Conservation (phyloP, 192 early-diverging fungal genomes). For the Backusella liffmaniae region DNA sequence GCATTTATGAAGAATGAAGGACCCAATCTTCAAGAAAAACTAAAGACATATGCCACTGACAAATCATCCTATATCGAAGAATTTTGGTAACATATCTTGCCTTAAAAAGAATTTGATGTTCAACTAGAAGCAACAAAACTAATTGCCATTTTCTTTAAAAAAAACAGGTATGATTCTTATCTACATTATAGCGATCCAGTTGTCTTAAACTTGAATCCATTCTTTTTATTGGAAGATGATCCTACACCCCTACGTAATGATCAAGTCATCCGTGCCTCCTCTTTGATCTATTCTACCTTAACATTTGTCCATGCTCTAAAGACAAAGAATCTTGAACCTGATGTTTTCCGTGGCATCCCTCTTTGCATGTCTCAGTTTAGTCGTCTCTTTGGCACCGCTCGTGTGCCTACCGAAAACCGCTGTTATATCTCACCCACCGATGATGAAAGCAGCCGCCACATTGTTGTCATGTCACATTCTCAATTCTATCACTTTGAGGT, state of each 20-base stretch:
- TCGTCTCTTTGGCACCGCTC: constrained; percentile 75
- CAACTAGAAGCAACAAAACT: background rate
- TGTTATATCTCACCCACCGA: constrained; percentile 36
- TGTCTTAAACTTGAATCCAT: constrained; percentile 49
- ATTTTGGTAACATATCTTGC: constrained; percentile 37
- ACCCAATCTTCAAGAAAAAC: constrained; percentile 54
- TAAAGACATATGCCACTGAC: constrained; percentile 47
- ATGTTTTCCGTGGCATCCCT: constrained; percentile 59
- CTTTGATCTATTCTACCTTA: constrained; percentile 61
- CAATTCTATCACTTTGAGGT: constrained; percentile 80
- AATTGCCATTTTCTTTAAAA: background rate
- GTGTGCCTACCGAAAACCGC: constrained; percentile 62
- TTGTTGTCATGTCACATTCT: constrained; percentile 68
- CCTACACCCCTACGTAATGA: constrained; percentile 45
- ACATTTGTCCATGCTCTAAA: constrained; percentile 68
- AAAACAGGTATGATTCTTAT: constrained; percentile 43
- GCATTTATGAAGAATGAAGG: constrained; percentile 46
- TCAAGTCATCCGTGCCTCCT: constrained; percentile 78
- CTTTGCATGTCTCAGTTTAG: constrained; percentile 83
- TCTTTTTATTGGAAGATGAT: constrained; percentile 51
- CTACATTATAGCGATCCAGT: constrained; percentile 41
- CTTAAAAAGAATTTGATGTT: background rate
- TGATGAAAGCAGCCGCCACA: constrained; percentile 44
- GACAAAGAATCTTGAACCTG: constrained; percentile 55
- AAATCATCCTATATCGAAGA: constrained; percentile 53